These are phyloP conservation scores for Prunus kanzakura DNA, from an alignment of 306 rosid species.

Conservation along the genomic window DNA sequence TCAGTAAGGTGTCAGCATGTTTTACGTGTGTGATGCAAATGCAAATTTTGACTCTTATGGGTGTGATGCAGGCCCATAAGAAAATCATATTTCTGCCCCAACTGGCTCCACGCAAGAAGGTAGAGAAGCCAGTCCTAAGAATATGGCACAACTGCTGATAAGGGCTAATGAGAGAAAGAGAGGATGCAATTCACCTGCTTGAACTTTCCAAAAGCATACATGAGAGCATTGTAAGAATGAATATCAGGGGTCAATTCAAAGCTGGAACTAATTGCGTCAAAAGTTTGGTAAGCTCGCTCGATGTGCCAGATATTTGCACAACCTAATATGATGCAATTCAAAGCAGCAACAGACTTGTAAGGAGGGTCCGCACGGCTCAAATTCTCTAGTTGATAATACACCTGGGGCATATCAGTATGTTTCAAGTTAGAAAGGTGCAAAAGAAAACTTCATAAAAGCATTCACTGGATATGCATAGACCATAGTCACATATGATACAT, in stretches of 20 bases:
- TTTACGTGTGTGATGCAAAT: not conserved
- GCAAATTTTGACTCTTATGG: not conserved
- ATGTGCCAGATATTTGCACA: conserved; percentile 97
- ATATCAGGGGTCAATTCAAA: conserved; percentile 82
- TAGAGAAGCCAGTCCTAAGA: not conserved
- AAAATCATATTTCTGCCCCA: conserved; percentile 5
- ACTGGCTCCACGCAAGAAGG: not conserved
- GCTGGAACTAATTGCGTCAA: conserved; percentile 77
- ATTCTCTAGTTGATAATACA: conserved; percentile 88
- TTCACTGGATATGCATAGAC: not conserved
- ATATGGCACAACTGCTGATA: not conserved
- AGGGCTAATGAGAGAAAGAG: not conserved
- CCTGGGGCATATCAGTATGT: conserved; percentile 43
- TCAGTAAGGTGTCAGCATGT: not conserved
- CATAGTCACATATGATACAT: not conserved
- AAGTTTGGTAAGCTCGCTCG: conserved; percentile 96
- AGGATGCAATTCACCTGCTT: conserved; percentile 56
- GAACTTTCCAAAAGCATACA: conserved; percentile 82
- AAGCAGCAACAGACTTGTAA: conserved; percentile 83
- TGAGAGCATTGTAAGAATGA: conserved; percentile 86
- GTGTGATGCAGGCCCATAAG: not conserved
- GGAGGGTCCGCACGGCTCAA: conserved; percentile 70
- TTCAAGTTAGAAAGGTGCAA: conserved; percentile 24
- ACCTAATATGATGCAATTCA: conserved; percentile 82
- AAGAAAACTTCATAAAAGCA: not conserved